Base-by-base conservation (phyloP, 164 flowering plant species). In the Amborella trichopoda region DNA sequence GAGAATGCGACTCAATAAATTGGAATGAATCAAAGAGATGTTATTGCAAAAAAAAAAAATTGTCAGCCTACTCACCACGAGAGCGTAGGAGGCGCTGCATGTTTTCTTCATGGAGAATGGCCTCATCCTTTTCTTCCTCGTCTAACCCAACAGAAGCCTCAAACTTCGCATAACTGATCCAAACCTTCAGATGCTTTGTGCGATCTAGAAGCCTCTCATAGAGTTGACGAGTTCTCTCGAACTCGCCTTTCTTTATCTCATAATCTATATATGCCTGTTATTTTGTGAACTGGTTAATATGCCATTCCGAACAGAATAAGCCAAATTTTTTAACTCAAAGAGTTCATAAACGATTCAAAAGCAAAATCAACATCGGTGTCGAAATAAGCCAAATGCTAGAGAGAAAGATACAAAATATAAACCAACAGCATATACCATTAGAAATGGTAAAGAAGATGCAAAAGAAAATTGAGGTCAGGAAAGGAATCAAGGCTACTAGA, bases 201-300 rank as follows among this genome's bases (percentile, higher is more conserved):
- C 99, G 69, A 47, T 87, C 81, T 2, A 91, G 70, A 14, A 91
- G 77, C 56, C 93, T 70, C 64, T 80, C 86, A 58, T 93, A 93
- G 3, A 93, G 75, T 20, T 63, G 73, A 50, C 89, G 65, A 3
- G 96, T 81, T 62, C 78, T 75, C 37, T 74, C 94, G 44, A 46
- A 68, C 34, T 84, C 96, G 5, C 72, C 72, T 56, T 88, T 83
- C 13, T 82, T 67, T 38, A 84, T 76, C 67, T 93, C 96, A 66
- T 87, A 93, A 41, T 93, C 99, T 13, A 87, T 84, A 50, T 93
- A 93, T 53, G 96, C 91, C 98, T 90, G 76, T 50, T n/a, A n/a
- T n/a, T n/a, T n/a, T n/a, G n/a, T n/a, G n/a, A n/a, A n/a, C n/a
- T n/a, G n/a, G n/a, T n/a, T n/a, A n/a, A n/a, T n/a, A n/a, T n/a